These are phyloP conservation scores for Evernia prunastri DNA, from an alignment of 495 filamentous ascomycete genomes.

Conservation along the genomic window DNA sequence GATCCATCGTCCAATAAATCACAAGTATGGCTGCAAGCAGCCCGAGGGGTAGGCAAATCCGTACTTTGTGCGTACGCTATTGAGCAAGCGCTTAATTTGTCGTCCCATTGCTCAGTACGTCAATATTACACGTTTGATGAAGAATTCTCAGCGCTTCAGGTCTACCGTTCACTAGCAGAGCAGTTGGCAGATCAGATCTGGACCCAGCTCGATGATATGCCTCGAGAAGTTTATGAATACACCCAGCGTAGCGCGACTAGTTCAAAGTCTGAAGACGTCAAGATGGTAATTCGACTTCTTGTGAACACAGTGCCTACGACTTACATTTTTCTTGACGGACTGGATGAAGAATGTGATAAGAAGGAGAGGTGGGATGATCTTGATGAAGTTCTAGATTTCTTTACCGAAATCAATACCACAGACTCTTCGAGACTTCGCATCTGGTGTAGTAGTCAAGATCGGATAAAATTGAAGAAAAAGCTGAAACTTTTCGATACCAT, in stretches of 20 bases:
- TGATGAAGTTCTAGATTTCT: slow-evolving; percentile 16
- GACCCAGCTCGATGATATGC: slow-evolving; percentile 18
- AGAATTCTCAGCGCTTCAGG: slow-evolving; percentile 13
- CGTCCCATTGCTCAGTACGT: slow-evolving; percentile 4
- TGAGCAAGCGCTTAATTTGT: slow-evolving; percentile 2
- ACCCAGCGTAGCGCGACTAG: slow-evolving; percentile 12
- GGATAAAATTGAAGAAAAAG: neutral
- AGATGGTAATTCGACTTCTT: slow-evolving; percentile 14
- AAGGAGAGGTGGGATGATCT: slow-evolving; percentile 11
- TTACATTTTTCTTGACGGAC: slow-evolving; percentile 22
- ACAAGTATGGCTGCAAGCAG: slow-evolving; percentile 20
- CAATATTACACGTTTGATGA: slow-evolving; percentile 24
- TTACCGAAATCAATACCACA: slow-evolving; percentile 6
- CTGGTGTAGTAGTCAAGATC: slow-evolving; percentile 24
- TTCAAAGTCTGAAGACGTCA: slow-evolving; percentile 11
- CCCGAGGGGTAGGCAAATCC: slow-evolving; percentile 20
- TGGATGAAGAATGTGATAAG: slow-evolving; percentile 20
- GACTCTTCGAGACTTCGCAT: slow-evolving; percentile 7
- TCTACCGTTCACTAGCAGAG: slow-evolving; percentile 14
- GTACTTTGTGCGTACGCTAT: slow-evolving; percentile 19
- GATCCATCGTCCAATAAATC: neutral
- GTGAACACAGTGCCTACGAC: neutral
- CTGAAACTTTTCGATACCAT: slow-evolving; percentile 4
- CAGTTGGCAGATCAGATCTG: slow-evolving; percentile 20
- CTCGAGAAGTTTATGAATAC: slow-evolving; percentile 15